phyloP scores from a whole-genome alignment of 169 alveolate species.

The Amoebophrya sp. region DNA sequence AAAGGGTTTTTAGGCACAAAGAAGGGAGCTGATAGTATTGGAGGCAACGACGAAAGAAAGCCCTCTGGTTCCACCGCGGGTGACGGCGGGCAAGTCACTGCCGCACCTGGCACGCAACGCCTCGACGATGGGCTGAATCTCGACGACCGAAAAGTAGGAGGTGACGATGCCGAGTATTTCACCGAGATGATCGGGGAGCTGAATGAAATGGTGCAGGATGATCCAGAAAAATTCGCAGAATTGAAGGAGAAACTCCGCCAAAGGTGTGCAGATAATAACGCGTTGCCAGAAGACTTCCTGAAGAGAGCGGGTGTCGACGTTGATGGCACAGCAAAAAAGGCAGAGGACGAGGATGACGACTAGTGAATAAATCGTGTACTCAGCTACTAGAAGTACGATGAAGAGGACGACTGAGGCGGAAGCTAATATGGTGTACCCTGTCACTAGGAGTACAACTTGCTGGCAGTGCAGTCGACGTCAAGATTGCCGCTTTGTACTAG shows the following conservation, averaged over 20 bases:
- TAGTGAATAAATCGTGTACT: too few species aligned
- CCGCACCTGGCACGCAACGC: background rate
- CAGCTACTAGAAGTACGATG: too few species aligned
- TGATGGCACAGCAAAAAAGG: background rate
- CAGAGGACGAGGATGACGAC: too few species aligned
- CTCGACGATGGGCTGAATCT: background rate
- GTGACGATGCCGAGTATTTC: background rate
- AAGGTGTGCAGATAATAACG: background rate
- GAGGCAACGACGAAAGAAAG: background rate
- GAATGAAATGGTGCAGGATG: background rate
- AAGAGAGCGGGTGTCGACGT: background rate
- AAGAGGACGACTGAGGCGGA: too few species aligned
- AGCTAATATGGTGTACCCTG: too few species aligned
- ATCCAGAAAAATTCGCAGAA: background rate
- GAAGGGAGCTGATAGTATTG: background rate
- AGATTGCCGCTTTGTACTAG: too few species aligned
- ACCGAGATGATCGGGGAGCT: conserved; percentile 12
- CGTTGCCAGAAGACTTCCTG: background rate
- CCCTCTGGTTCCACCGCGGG: too few species aligned
- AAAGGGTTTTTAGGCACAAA: background rate
- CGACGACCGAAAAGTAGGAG: background rate
- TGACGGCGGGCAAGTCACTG: too few species aligned
- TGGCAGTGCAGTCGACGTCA: too few species aligned
- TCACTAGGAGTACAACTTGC: too few species aligned
- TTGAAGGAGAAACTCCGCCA: background rate